Percentiles rank a stretch among this genome's conserved stretches.
Conservation (phyloP, 2,329 filamentous ascomycete genomes). For the Verticillium klebahnii region DNA sequence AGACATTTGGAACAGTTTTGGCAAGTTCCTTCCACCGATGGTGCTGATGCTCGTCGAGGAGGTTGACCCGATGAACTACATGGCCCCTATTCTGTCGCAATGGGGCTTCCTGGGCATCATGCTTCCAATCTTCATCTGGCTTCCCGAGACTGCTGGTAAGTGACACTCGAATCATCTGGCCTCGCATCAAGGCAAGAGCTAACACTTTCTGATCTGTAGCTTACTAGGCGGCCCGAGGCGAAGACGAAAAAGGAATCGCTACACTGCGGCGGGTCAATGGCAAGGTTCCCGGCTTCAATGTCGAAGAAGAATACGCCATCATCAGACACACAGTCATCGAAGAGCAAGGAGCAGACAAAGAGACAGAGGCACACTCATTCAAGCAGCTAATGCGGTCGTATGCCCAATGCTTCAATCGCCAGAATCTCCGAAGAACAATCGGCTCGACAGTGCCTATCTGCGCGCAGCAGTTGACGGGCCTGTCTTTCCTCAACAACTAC, state of each 20-base stretch:
- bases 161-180: no score
- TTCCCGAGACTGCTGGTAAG: constrained; percentile 24
- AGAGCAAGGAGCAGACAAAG: constrained; percentile 15
- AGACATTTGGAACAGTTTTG: constrained; percentile 15
- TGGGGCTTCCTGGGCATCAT: constrained; percentile 39
- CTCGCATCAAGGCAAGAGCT: constrained; percentile 20
- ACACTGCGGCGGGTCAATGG: constrained; percentile 13
- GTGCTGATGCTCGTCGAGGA: constrained; percentile 29
- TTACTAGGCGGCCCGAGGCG: constrained; percentile 19
- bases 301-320: constrained; percentile 21
- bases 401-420: constrained; percentile 17
- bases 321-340: constrained; percentile 16
- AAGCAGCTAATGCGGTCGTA: constrained; percentile 15
- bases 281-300: constrained; percentile 20
- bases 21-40: constrained; percentile 35
- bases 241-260: constrained; percentile 13
- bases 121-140: constrained; percentile 28
- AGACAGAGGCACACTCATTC: constrained; percentile 7
- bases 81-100: constrained; percentile 35
- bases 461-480: constrained; percentile 16
- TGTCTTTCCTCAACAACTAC: constrained; percentile 16
- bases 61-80: constrained; percentile 25
- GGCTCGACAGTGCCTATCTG: constrained; percentile 21
- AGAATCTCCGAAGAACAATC: constrained; percentile 22
- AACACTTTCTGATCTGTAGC: not conserved